These are phyloP conservation scores for Starmerella scarabaei DNA, from an alignment of 805 yeast species.

Conservation along the genomic window DNA sequence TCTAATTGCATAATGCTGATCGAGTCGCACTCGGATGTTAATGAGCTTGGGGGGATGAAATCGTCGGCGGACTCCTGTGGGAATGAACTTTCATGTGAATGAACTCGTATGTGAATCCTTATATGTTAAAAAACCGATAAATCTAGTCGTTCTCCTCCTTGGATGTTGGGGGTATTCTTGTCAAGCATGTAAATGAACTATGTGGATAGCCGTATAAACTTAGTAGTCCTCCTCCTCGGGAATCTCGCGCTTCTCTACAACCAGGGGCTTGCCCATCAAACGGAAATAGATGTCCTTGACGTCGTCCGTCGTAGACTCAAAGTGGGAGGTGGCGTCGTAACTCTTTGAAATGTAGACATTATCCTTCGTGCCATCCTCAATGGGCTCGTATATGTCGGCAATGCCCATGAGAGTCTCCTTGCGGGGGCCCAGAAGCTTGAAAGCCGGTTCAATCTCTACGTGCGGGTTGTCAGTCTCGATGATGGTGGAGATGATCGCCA, in stretches of 20 bases:
- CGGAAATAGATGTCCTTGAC: constrained; percentile 88
- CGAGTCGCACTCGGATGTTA: too few relatives aligned
- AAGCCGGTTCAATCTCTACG: constrained; percentile 83
- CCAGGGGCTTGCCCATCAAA: constrained; percentile 84
- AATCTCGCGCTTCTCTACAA: constrained; percentile 60
- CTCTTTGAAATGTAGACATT: constrained; percentile 74
- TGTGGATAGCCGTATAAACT: background rate
- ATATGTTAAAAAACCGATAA: too few relatives aligned
- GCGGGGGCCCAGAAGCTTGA: constrained; percentile 67
- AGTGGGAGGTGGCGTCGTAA: constrained; percentile 90
- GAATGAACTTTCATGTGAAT: too few relatives aligned
- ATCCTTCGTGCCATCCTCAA: constrained; percentile 66
- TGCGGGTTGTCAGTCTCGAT: constrained; percentile 91
- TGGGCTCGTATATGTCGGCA: constrained; percentile 80
- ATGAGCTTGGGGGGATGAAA: too few relatives aligned
- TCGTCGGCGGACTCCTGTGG: too few relatives aligned
- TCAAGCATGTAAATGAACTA: background rate
- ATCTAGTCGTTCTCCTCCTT: too few relatives aligned
- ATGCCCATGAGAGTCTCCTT: constrained; percentile 87
- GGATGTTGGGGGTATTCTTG: too few relatives aligned
- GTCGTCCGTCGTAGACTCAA: constrained; percentile 92
- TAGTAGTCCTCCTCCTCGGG: constrained; percentile 39
- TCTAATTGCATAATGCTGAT: too few relatives aligned
- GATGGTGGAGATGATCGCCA: constrained; percentile 89
- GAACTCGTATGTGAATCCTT: too few relatives aligned